Percentiles rank a stretch among this genome's conserved stretches.
Evolutionary conservation across 495 filamentous ascomycete genomes (phyloP).

Genomic region (Penicillium tannophilum): DNA sequence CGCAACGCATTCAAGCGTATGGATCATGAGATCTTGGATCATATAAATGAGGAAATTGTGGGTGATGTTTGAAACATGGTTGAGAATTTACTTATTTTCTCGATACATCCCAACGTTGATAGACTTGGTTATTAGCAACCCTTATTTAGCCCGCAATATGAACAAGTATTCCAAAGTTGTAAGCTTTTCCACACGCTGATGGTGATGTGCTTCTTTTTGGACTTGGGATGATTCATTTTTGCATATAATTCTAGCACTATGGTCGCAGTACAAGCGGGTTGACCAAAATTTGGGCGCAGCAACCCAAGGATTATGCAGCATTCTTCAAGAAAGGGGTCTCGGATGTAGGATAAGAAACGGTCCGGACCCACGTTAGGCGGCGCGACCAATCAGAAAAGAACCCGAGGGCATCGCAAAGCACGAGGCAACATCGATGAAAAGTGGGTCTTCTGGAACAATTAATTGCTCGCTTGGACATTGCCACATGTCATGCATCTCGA

Average conservation of each 20-base stretch:
- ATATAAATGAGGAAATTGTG: not conserved
- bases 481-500: no score
- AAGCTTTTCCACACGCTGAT: no score
- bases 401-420: not conserved
- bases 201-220: no score
- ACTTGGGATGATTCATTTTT: no score
- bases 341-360: no score
- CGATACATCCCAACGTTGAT: not conserved
- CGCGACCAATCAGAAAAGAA: not conserved
- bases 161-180: no score
- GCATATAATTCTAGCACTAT: no score
- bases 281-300: no score
- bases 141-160: no score
- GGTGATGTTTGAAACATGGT: not conserved
- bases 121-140: not conserved
- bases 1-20: constrained; percentile 74
- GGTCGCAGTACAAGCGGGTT: no score
- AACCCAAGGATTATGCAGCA: no score
- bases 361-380: not conserved
- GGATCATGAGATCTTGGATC: constrained; percentile 41
- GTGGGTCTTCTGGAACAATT: not conserved
- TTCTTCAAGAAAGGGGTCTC: no score
- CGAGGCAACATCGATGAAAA: not conserved
- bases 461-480: not conserved
- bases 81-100: not conserved